A percentile compares a stretch with the other conserved stretches of the same genome.
These are phyloP conservation scores for Corchorus olitorius DNA, from an alignment of 345 rosid genomes.

Conservation along the genomic window DNA sequence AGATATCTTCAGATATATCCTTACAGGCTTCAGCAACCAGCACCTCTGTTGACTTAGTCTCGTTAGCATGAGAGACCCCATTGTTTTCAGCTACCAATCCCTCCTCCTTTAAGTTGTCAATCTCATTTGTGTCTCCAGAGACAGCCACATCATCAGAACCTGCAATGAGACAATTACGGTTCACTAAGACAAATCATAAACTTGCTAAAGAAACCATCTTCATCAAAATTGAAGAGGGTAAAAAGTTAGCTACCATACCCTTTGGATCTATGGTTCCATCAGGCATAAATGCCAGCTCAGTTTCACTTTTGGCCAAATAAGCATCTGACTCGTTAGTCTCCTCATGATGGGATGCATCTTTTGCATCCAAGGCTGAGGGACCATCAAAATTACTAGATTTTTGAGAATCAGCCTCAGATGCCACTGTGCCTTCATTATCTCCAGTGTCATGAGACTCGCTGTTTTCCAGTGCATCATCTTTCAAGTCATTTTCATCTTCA, in stretches of 20 bases:
- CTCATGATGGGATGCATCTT: constrained; percentile 23
- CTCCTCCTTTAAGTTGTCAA: background rate
- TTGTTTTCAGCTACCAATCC: background rate
- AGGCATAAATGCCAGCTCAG: background rate
- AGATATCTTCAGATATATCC: background rate
- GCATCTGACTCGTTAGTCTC: constrained; percentile 24
- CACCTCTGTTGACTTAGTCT: background rate
- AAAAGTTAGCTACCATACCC: constrained; percentile 23
- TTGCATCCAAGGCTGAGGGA: constrained; percentile 28
- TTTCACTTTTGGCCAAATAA: constrained; percentile 8
- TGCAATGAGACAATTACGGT: constrained; percentile 2
- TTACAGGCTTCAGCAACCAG: background rate
- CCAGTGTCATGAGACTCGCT: background rate
- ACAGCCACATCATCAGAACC: constrained; percentile 8
- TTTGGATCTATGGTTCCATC: constrained; percentile 14
- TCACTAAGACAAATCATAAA: background rate
- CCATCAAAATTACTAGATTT: background rate
- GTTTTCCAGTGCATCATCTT: constrained; percentile 21
- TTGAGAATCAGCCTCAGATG: background rate
- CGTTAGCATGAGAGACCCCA: constrained; percentile 1
- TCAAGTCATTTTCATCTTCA: constrained; percentile 34
- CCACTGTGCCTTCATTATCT: background rate
- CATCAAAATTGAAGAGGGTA: background rate
- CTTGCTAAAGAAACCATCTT: background rate
- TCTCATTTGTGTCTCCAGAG: background rate